Evolutionary conservation across 2,329 filamentous ascomycete species (phyloP).

Genomic region (Stachybotrys chlorohalonatus): DNA sequence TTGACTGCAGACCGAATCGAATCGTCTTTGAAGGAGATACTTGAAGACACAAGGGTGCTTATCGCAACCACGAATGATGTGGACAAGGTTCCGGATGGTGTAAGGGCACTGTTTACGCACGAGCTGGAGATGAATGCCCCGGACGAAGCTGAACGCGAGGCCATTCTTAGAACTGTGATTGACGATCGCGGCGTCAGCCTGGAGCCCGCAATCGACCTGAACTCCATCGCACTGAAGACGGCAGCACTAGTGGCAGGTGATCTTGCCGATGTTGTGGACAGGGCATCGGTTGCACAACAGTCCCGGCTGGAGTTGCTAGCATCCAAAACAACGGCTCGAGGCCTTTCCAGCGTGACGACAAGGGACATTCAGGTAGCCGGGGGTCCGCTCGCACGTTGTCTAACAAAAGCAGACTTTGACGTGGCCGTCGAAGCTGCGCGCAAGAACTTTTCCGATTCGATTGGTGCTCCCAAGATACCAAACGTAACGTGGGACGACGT

Average conservation of each 20-base stretch:
- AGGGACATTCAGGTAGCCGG: constrained; percentile 85
- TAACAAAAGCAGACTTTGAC: constrained; percentile 81
- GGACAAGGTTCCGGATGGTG: constrained; percentile 84
- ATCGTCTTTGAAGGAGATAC: constrained; percentile 71
- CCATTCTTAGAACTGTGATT: constrained; percentile 72
- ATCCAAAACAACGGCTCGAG: constrained; percentile 24
- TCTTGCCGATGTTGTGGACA: constrained; percentile 86
- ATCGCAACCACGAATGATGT: constrained; percentile 93
- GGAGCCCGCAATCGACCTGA: constrained; percentile 74
- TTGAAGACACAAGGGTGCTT: constrained; percentile 71
- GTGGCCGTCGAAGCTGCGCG: constrained; percentile 89
- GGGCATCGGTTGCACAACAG: constrained; percentile 69
- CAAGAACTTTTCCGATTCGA: constrained; percentile 96
- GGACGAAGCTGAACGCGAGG: constrained; percentile 85
- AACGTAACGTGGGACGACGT: constrained; percentile 97
- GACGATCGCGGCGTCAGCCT: constrained; percentile 67
- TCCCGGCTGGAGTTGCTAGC: constrained; percentile 69
- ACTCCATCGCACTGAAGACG: constrained; percentile 84
- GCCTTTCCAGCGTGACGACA: constrained; percentile 45
- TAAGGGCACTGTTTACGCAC: constrained; percentile 87
- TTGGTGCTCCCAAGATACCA: constrained; percentile 94
- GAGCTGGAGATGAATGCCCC: constrained; percentile 91
- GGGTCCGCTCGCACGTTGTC: constrained; percentile 65
- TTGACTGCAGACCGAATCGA: constrained; percentile 87
- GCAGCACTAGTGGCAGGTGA: constrained; percentile 92